Evolutionary conservation across 345 rosid species (phyloP), one percentile per base, ranked within the genome.

Genomic region (Bruguiera sexangula): DNA sequence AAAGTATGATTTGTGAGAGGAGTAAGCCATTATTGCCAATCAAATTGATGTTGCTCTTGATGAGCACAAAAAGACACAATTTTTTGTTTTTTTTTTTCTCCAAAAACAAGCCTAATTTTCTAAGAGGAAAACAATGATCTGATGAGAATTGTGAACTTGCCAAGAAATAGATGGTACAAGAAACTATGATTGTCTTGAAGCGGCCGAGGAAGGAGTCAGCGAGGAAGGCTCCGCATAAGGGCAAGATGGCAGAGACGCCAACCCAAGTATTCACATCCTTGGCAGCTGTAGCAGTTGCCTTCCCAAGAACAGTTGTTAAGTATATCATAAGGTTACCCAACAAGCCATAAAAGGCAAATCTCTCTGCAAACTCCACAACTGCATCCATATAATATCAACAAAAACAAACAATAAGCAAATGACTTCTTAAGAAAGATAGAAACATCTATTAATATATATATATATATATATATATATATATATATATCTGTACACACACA

Each of bases 171-270:
- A 94, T 74, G 69, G 73, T 6, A 7, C 97, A 77, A 48, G 97
- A 62, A 2, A 86, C 67, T 68, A 91, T 74, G 61, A 94, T 85
- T 71, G 98, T 94, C 55, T 82, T 88, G 85, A 89, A 92, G 8
- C 98, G 95, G 67, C 98, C 98, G 5, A 88, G 73, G 77, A 73
- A 81, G 19, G 98, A 89, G 61, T 94, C 98, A 3, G 97, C 97
- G 5, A 89, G 34, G 62, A 87, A 71, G 6, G 87, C 98, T 43
- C 98, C 98, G 2, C 87, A 4, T 26, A 94, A 34, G 0, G 97
- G 98, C 63, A 89, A 94, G 71, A 94, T 52, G 53, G 88, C 65
- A 20, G 97, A 88, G 69, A 91, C 80, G 9, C 97, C 98, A 32
- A 86, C 73, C 97, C 98, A 94, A 24, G 86, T 75, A 63, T 88